Percentiles rank a stretch among this genome's conserved stretches.
phyloP scores from a whole-genome alignment of 768 basidiomycete species.

The Macrolepiota dolichaula region DNA sequence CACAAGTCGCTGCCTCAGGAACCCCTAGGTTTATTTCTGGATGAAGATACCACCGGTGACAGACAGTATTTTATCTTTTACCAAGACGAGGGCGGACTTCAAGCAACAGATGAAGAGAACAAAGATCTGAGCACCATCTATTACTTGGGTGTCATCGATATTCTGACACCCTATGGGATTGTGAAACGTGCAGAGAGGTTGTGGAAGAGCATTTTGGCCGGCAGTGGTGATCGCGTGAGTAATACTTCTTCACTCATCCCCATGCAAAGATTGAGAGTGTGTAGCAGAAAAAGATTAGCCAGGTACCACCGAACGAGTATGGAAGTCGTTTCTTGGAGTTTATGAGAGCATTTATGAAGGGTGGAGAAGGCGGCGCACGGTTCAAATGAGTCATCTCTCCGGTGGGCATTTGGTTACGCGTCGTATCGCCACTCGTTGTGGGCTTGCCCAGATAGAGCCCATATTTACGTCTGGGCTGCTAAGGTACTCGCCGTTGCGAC shows the following conservation, averaged over 20 bases:
- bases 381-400: slow-evolving; percentile 20
- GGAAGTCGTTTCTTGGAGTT: slow-evolving; percentile 85
- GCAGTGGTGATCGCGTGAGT: slow-evolving; percentile 78
- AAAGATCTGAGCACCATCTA: slow-evolving; percentile 74
- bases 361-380: slow-evolving; percentile 61
- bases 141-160: slow-evolving; percentile 96
- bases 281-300: slow-evolving; percentile 87
- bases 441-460: too few species aligned
- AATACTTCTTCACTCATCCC: slow-evolving; percentile 28
- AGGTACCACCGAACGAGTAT: slow-evolving; percentile 86
- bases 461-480: too few species aligned
- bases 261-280: slow-evolving; percentile 6
- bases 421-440: too few species aligned
- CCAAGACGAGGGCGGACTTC: slow-evolving; percentile 91
- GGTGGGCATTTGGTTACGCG: too few species aligned
- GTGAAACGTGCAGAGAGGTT: slow-evolving; percentile 83
- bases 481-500: too few species aligned
- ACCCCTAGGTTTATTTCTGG: slow-evolving; percentile 37
- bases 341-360: slow-evolving; percentile 82
- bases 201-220: slow-evolving; percentile 74
- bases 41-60: slow-evolving; percentile 56
- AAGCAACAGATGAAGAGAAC: slow-evolving; percentile 87
- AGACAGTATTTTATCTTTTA: slow-evolving; percentile 86
- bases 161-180: slow-evolving; percentile 81
- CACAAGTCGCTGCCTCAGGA: slow-evolving; percentile 18